Conservation (phyloP, 2,329 filamentous ascomycete species). For the Metarhizium guizhouense region DNA sequence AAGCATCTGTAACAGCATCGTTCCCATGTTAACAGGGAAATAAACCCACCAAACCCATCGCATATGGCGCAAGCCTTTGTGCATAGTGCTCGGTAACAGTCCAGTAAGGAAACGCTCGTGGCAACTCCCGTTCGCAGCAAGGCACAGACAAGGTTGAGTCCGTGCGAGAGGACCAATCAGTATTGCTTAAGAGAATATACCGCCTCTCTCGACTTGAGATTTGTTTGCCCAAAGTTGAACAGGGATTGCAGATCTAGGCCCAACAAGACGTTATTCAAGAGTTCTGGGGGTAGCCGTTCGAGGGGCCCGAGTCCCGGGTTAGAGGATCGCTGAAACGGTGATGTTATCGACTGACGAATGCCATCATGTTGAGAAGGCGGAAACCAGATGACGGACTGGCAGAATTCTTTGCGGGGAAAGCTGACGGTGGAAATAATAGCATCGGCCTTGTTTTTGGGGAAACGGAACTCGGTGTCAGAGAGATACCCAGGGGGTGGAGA, state of each 20-base stretch:
- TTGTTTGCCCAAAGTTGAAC: conserved; percentile 21
- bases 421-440: too few species aligned
- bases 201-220: conserved; percentile 12
- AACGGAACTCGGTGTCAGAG: too few species aligned
- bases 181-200: conserved; percentile 19
- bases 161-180: conserved; percentile 12
- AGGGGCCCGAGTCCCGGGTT: too few species aligned
- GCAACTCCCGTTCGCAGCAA: conserved; percentile 19
- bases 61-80: conserved; percentile 18
- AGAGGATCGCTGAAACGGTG: too few species aligned
- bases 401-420: too few species aligned
- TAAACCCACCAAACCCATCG: conserved; percentile 15
- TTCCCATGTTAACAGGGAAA: conserved; percentile 17
- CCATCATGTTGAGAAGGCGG: too few species aligned
- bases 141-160: conserved; percentile 20
- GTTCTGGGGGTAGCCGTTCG: too few species aligned
- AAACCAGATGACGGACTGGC: too few species aligned
- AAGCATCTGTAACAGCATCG: conserved; percentile 21
- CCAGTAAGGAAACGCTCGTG: conserved; percentile 11
- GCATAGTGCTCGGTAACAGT: conserved; percentile 15
- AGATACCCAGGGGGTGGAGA: too few species aligned
- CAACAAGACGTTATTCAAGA: too few species aligned
- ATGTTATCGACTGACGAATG: too few species aligned
- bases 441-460: too few species aligned
- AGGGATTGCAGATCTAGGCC: conserved; percentile 14